Evolutionary conservation across 345 rosid species (phyloP), one percentile per base, ranked within the genome.

Genomic region (Aurinia saxatilis): DNA sequence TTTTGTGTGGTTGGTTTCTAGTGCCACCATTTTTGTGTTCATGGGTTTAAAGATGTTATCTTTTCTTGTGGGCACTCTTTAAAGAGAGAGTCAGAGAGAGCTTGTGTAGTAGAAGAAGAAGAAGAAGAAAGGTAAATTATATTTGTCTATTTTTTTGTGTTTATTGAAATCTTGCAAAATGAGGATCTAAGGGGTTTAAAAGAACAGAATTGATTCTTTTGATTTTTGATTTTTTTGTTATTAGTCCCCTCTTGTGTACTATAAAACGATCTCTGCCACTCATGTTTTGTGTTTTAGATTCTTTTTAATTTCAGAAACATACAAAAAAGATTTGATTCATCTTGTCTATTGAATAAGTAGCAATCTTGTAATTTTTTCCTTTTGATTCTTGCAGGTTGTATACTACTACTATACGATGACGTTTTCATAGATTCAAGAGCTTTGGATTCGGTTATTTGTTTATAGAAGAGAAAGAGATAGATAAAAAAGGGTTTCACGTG

Each of bases 261-360:
- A 54, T 40, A 41, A 40, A 59, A 42, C 41, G 36, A 30, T 40
- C 12, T 63, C 63, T 54, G 68, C 65, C 64, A 76, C 74, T 70
- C 72, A 74, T 81, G 74, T 65, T 75, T 51, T 50, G 23, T 2
- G 29, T 2, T 21, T 48, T 71, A 63, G 69, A 70, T 66, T 66
- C 67, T 52, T 17, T 70, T 55, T 47, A 41, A 52, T 21, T 27
- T 27, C 5, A 27, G 77, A 78, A 79, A 57, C 73, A 72, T 65
- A 39, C 64, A 67, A 73, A 71, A 64, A 50, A 37, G 66, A 56
- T 31, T 67, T 76, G 79, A 73, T 76, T 75, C 75, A 66, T 75
- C 46, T 47, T 84, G 82, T 77, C 82, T 75, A 56, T 75, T 75
- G 57, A 60, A 69, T 78, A 34, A 80, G 79, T 77, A 60, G 62